Base-by-base conservation (phyloP, 768 basidiomycete genomes). In the Tremella fuciformis region DNA sequence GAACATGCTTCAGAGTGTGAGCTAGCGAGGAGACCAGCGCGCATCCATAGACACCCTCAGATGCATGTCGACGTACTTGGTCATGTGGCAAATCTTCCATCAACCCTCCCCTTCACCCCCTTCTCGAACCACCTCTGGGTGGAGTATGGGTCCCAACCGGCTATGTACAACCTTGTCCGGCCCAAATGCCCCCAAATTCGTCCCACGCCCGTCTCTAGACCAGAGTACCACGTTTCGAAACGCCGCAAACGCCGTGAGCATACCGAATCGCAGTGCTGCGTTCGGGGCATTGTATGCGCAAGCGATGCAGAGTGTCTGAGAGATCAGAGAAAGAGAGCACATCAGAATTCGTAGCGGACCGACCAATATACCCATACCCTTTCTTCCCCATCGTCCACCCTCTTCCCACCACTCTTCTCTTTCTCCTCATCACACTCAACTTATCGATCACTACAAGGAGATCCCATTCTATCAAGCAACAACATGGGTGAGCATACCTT, bases 401-500 rank as follows among this genome's bases (percentile, higher is more conserved):
- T 41, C 16, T 46, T 15, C 42, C n/a, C 42, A 46, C 22, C 42
- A 46, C 42, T 34, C 29, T 34, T 34, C 29, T 34, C 29, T 34
- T 34, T 34, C n/a, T 46, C 42, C 4, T 46, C 42, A 46, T 46
- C 42, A 22, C 22, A 46, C 42, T 18, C 22, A 6, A 18, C 22
- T 22, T 15, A 46, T 15, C 42, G 42, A 46, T 34, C 4, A 34
- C 29, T 11, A 34, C 29, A 34, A 34, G 29, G 15, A 46, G 42
- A 46, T 22, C 42, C 4, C 22, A 4, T 46, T 46, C 15, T n/a
- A 46, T 46, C 42, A 22, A 46, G n/a, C 22, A 46, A 37, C 54
- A 67, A 18, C 34, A 71, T 71, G 69, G 69, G 69, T 71, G 56
- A 58, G 69, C 67, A 24, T 21, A 9, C 15, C 15, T 25, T 50